Percentiles rank a stretch among this genome's conserved stretches.
Conservation (phyloP, 176 grass and related monocot genomes). For the Avena sativa region DNA sequence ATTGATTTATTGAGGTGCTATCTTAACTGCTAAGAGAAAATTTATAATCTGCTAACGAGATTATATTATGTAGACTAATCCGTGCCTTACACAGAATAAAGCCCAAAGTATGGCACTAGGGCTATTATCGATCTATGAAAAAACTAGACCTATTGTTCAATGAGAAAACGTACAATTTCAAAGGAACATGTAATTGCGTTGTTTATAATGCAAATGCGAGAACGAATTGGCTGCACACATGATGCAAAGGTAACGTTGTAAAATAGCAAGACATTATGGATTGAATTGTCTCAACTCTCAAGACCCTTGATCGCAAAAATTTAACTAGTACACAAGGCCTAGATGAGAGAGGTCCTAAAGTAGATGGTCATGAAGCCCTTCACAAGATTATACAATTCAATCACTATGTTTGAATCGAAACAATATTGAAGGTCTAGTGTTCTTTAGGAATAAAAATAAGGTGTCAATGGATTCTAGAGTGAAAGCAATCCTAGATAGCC, state of each 20-base stretch:
- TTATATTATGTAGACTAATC: background rate
- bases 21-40: background rate
- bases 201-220: background rate
- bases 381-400: background rate
- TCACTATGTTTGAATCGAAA: background rate
- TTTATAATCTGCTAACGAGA: background rate
- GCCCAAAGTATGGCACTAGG: background rate
- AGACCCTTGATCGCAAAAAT: background rate
- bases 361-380: background rate
- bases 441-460: slow-evolving; percentile 3
- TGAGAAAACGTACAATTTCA: background rate
- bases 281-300: slow-evolving; percentile 3
- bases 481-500: slow-evolving; percentile 1
- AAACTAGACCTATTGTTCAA: slow-evolving; percentile 4
- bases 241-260: slow-evolving; percentile 2
- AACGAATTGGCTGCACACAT: background rate
- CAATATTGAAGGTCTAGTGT: background rate
- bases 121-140: background rate
- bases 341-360: background rate
- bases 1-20: background rate
- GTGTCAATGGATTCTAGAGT: background rate
- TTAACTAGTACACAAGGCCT: background rate
- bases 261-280: background rate
- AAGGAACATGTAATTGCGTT: background rate
- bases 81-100: background rate